Base-by-base conservation (phyloP, 805 yeast species). In the Yarrowia sp. region DNA sequence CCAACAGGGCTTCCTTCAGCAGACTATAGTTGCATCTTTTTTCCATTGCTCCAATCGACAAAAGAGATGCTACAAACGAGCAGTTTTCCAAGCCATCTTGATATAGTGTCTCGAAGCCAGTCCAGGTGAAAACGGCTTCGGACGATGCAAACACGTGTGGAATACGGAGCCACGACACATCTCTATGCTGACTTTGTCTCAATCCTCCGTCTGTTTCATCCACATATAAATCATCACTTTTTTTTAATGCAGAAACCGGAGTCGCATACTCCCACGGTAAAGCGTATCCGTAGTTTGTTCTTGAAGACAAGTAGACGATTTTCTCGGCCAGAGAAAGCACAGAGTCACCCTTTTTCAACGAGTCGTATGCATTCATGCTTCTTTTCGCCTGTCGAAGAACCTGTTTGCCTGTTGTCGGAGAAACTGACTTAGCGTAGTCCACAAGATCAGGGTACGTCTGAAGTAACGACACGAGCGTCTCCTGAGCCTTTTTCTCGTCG, bases 31-130 rank as follows among this genome's bases (percentile, higher is more conserved):
- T 41, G 32, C 40, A 33, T 3, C 72, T 52, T 43, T 66, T 65
- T 6, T 70, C 69, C 22, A 71, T 70, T 19, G 74, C 73, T 0
- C 78, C 71, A 0, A 86, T 74, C 0, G 90, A 82, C 16, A 88
- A 75, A 16, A 89, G 70, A 0, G 92, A 79, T 1, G 92, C 85
- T 3, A 90, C 89, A 71, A 90, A 84, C 0, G 96, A 89, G 74
- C 96, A 90, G 73, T 90, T 86, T 9, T 84, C 77, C n/a, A 73
- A 62, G 3, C 71, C 62, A 35, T 70, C 73, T 65, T 75, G 74
- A 30, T 54, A 64, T 8, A 62, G 68, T 11, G 66, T 65, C 35
- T 51, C 61, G 17, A 43, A 35, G 21, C 64, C 56, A n/a, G 35
- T 14, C 64, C 54, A 46, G 6, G 56, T 61, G 56, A 48, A 61